Conservation (phyloP, 2,329 filamentous ascomycete genomes). For the Aspergillus sergii region DNA sequence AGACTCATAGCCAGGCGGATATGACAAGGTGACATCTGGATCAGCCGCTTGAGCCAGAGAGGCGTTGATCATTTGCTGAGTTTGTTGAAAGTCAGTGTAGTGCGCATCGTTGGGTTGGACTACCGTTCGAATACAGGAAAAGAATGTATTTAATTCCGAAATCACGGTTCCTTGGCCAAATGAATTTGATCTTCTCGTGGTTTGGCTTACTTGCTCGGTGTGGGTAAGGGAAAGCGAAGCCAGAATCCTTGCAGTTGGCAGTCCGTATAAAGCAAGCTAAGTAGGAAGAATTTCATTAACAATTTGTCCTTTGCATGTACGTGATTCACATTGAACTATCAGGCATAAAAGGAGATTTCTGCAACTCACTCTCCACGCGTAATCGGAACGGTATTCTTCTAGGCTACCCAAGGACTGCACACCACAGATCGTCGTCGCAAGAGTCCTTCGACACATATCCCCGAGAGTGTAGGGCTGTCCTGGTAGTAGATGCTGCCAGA, state of each 20-base stretch:
- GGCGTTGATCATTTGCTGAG: background rate
- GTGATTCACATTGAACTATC: background rate
- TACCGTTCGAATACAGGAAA: background rate
- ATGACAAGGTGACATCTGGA: background rate
- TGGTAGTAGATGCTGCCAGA: background rate
- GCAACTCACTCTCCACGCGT: background rate
- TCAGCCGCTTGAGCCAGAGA: background rate
- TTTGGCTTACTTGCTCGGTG: background rate
- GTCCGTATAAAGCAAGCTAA: background rate
- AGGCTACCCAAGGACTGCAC: background rate
- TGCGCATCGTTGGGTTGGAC: background rate
- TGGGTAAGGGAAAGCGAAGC: background rate
- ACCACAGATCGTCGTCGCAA: background rate
- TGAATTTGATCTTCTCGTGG: background rate
- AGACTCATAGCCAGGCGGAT: background rate
- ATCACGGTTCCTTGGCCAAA: background rate
- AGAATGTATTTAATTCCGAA: background rate
- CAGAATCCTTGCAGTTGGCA: background rate
- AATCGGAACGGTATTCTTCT: background rate
- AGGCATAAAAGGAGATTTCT: background rate
- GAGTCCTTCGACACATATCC: background rate
- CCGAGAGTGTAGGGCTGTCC: background rate
- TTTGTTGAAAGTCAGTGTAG: background rate
- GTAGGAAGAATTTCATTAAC: background rate
- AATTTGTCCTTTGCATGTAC: background rate